Conservation (phyloP, 129 eudicot genomes). For the Heracleum sosnowskyi region DNA sequence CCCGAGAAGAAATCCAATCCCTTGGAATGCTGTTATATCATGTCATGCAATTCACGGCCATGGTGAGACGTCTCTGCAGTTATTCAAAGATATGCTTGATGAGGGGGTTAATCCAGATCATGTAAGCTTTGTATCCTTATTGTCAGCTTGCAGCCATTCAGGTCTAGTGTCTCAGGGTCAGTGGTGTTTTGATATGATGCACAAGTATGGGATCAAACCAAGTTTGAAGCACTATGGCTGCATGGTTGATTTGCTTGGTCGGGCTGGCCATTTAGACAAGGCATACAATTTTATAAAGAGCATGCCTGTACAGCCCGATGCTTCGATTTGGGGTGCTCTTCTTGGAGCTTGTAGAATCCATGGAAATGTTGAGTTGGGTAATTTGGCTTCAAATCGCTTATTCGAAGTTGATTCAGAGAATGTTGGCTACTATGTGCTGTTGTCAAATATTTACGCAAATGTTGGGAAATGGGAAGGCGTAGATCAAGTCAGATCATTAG, state of each 20-base stretch:
- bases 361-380: slow-evolving; percentile 69
- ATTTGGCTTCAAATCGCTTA: slow-evolving; percentile 46
- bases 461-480: slow-evolving; percentile 86
- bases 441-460: slow-evolving; percentile 80
- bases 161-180: slow-evolving; percentile 69
- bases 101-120: slow-evolving; percentile 62
- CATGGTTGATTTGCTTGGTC: slow-evolving; percentile 77
- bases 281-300: slow-evolving; percentile 56
- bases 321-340: slow-evolving; percentile 76
- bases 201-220: slow-evolving; percentile 57
- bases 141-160: slow-evolving; percentile 85
- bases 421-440: slow-evolving; percentile 71
- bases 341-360: slow-evolving; percentile 81
- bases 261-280: slow-evolving; percentile 63
- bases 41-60: slow-evolving; percentile 77
- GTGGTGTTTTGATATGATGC: slow-evolving; percentile 54
- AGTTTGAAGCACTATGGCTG: slow-evolving; percentile 74
- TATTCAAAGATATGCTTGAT: slow-evolving; percentile 53
- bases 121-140: slow-evolving; percentile 59
- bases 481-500: slow-evolving; percentile 58
- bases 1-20: slow-evolving; percentile 46
- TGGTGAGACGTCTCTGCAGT: slow-evolving; percentile 46
- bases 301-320: slow-evolving; percentile 41
- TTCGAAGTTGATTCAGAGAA: slow-evolving; percentile 55
- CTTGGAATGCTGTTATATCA: slow-evolving; percentile 80